Conservation (phyloP, 106 monocot genomes). For the Dioscorea zingiberensis region DNA sequence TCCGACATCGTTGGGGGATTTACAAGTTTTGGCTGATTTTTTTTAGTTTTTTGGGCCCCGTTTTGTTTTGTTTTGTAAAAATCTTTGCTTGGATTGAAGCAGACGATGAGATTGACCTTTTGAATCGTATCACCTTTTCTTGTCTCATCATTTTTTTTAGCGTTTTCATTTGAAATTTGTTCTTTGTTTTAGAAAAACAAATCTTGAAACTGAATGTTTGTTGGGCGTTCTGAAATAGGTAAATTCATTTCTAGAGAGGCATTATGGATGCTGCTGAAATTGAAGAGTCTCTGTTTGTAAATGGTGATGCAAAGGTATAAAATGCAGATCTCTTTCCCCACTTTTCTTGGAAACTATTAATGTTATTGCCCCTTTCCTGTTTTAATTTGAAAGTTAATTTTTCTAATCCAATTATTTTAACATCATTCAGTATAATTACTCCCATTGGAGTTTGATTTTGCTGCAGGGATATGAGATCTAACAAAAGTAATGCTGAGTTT, state of each 20-base stretch:
- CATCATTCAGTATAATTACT: not conserved
- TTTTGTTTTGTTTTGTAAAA: too few species aligned
- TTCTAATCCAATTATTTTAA: not conserved
- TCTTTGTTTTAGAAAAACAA: not conserved
- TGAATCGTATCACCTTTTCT: not conserved
- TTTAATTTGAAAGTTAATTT: not conserved
- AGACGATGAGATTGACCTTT: not conserved
- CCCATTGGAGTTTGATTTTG: not conserved
- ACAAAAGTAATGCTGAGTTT: not conserved
- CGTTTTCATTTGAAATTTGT: not conserved
- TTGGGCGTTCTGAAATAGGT: not conserved
- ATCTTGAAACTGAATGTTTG: not conserved
- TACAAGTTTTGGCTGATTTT: too few species aligned
- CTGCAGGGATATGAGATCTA: not conserved
- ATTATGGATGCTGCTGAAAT: slow-evolving; percentile 13
- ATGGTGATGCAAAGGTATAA: slow-evolving; percentile 9
- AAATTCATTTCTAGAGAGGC: not conserved
- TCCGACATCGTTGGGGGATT: too few species aligned
- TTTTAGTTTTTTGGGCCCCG: too few species aligned
- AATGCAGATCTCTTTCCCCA: too few species aligned
- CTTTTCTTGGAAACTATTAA: too few species aligned
- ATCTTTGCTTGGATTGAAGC: too few species aligned
- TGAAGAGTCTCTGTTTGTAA: slow-evolving; percentile 2
- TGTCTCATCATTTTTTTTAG: not conserved
- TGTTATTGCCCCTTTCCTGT: not conserved